Base-by-base conservation (phyloP, 345 rosid species). In the Eucalyptus polyanthemos region DNA sequence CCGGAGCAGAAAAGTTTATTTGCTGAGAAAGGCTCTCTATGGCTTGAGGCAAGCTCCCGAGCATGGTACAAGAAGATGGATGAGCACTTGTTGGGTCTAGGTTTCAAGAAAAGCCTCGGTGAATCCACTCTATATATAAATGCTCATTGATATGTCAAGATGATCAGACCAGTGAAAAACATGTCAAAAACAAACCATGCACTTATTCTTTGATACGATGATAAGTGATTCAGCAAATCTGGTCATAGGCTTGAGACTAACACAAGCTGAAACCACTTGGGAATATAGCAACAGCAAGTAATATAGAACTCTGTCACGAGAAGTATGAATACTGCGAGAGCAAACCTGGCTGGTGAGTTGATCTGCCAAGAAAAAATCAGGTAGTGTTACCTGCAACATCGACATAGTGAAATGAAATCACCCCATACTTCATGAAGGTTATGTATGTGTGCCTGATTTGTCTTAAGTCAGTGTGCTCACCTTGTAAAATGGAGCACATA, bases 341-440 rank as follows among this genome's bases (percentile, higher is more conserved):
- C 88, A 19, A 65, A 94, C 97, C 94, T 94, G 97, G 89, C 96
- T 93, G 34, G 96, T 91, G 88, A 94, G 88, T 53, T 94, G 93
- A 92, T 95, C 96, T 44, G 93, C 95, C 92, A 95, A 91, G 92
- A 95, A 93, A 88, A 95, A 95, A 92, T 94, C 96, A n/a, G 96
- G 93, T 85, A 93, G 94, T 88, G 90, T 95, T 24, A 95, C 97
- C 96, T 95, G 93, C 90, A 87, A 89, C 40, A 49, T 81, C 53
- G 88, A 53, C 88, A 56, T 85, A 88, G 58, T 14, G 90, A 88
- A 42, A 88, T 89, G 62, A 54, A 80, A 58, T 34, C 11, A 5
- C 76, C 45, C 49, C n/a, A 24, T 47, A 2, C 86, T 47, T 72
- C 27, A 56, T 50, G 19, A 44, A 12, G 9, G 9, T 5, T 12